These are phyloP conservation scores for Pseudogymnoascus sp. DNA, from an alignment of 2,329 filamentous ascomycete genomes.

Conservation along the genomic window DNA sequence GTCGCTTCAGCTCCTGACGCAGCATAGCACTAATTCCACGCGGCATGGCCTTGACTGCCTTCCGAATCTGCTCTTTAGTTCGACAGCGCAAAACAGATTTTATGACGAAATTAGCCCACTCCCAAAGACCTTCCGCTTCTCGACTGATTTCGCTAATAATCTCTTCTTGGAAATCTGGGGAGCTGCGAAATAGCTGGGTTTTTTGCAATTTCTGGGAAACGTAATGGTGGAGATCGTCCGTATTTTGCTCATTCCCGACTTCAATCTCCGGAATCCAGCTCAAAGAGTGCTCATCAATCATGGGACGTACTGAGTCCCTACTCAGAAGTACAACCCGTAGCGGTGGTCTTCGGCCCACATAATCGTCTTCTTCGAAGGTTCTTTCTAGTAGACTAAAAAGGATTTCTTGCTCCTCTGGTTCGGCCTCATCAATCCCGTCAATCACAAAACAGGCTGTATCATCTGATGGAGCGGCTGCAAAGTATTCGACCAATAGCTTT, in stretches of 20 bases:
- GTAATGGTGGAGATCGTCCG: background rate
- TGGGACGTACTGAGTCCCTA: background rate
- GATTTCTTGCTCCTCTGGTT: background rate
- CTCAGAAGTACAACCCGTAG: background rate
- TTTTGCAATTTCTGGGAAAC: conserved; percentile 4
- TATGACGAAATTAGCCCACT: conserved; percentile 1
- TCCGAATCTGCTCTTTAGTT: background rate
- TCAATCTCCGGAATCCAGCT: conserved; percentile 5
- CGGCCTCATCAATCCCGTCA: background rate
- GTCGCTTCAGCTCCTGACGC: background rate
- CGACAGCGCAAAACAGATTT: background rate
- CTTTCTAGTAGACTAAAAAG: background rate
- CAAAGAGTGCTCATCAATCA: conserved; percentile 5
- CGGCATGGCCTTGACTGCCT: background rate
- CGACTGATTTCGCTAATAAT: background rate
- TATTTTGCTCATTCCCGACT: background rate
- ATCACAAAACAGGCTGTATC: background rate
- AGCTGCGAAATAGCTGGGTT: background rate
- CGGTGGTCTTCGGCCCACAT: background rate
- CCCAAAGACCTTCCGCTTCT: conserved; percentile 4
- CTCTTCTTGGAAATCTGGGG: conserved; percentile 2
- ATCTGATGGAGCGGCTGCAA: background rate
- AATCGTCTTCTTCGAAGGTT: background rate
- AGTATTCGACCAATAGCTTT: background rate
- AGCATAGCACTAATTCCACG: background rate